Evolutionary conservation across 2,329 filamentous ascomycete genomes (phyloP).

Genomic region (Aureobasidium lini): DNA sequence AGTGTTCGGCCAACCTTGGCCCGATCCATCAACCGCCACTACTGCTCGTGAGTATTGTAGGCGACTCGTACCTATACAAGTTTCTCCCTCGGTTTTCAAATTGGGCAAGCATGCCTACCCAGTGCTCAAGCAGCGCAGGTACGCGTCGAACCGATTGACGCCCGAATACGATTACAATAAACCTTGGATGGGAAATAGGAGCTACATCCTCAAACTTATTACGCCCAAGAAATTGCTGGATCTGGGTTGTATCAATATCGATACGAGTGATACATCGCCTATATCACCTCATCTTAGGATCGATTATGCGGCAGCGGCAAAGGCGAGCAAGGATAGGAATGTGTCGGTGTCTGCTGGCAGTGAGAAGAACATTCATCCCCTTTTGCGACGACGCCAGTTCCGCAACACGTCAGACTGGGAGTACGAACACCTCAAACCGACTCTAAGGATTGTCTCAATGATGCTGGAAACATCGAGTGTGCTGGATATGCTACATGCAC

Average conservation of each 20-base stretch:
- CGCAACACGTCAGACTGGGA: background rate
- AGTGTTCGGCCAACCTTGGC: no score
- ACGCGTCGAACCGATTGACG: background rate
- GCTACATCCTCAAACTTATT: background rate
- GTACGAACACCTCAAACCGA: background rate
- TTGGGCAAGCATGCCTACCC: background rate
- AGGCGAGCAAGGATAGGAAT: background rate
- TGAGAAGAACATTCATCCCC: background rate
- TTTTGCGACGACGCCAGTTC: background rate
- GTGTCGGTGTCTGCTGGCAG: background rate
- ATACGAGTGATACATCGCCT: background rate
- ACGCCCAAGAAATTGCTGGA: background rate
- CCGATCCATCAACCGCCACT: background rate
- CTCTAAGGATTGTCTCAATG: background rate
- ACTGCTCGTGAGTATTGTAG: background rate
- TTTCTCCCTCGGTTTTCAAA: background rate
- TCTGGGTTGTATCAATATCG: background rate
- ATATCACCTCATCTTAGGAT: background rate
- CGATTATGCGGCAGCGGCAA: background rate
- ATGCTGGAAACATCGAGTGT: background rate
- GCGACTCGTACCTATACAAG: background rate
- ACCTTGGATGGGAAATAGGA: background rate
- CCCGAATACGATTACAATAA: background rate
- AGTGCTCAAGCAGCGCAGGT: background rate
- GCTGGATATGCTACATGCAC: background rate